Evolutionary conservation across 1,284 basidiomycete genomes (phyloP), one percentile per base, ranked within the genome.

Genomic region (Austroboletus novae-zelandiae): DNA sequence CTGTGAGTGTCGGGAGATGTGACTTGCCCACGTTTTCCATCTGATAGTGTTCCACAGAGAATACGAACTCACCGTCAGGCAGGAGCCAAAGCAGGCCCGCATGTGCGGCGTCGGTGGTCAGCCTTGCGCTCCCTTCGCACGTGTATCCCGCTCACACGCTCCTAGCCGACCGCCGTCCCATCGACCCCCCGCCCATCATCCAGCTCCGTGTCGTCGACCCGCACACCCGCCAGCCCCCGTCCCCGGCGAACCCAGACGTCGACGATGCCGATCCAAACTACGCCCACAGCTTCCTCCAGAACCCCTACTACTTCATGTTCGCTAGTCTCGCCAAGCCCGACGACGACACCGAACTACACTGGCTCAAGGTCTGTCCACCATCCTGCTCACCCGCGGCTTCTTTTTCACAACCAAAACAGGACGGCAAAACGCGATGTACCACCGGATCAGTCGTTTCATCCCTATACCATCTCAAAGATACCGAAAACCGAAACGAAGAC

Each of bases 141-240:
- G 20, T 50, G 47, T 39, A 15, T 52, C 42, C 25, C 40, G n/a
- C 55, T 47, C 55, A 53, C 50, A 30, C 41, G 10, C 18, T 27
- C 27, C 46, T 51, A 93, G 92, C 92, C 52, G 91, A 98, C 75
- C 81, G 94, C 35, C 79, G 95, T 29, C 94, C 95, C 3, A 93
- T 98, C 64, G 94, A 98, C 74, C 95, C 96, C 0, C 93, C 94
- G 0, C 95, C 95, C 13, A 95, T 98, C 67, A 85, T 98, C n/a
- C 93, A 96, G 69, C 81, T 98, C 8, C 85, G 89, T 47, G 91
- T 98, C 50, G 79, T 91, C 58, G 89, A 91, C 69, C 83, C 79
- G 9, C 68, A 79, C n/a, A 71, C 76, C 36, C 74, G 71, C 34
- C 66, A 58, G 37, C 61, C 61, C 0, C 66, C 67, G 10, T 56